These are phyloP conservation scores for Cryptococcus floricola DNA, from an alignment of 1,284 basidiomycete species.

Conservation along the genomic window DNA sequence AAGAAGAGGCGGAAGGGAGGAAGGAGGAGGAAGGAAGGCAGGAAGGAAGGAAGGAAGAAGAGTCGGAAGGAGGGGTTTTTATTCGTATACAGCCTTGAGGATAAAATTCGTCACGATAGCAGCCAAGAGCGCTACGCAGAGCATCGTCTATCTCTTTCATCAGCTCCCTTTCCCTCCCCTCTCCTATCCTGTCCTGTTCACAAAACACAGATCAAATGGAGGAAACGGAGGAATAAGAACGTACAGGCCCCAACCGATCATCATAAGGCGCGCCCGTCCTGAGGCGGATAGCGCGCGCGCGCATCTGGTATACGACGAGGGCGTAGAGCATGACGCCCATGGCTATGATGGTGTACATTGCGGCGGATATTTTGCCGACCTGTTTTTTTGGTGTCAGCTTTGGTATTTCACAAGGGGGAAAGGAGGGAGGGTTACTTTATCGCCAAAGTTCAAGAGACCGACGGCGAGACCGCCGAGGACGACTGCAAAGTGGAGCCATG, in stretches of 20 bases:
- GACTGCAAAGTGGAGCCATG: slow-evolving; percentile 94
- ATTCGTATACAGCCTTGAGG: slow-evolving; percentile 53
- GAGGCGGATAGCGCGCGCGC: slow-evolving; percentile 85
- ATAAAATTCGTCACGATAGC: slow-evolving; percentile 88
- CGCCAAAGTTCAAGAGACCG: slow-evolving; percentile 95
- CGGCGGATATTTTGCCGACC: slow-evolving; percentile 50
- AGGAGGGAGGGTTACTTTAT: slow-evolving; percentile 60
- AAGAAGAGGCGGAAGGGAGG: too few species aligned
- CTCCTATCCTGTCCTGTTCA: background rate
- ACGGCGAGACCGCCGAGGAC: slow-evolving; percentile 88
- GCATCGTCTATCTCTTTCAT: slow-evolving; percentile 60
- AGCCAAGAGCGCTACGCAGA: slow-evolving; percentile 67
- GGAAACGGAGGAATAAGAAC: slow-evolving; percentile 38
- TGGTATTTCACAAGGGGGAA: background rate
- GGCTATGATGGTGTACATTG: slow-evolving; percentile 58
- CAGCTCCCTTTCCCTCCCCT: background rate
- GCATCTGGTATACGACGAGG: slow-evolving; percentile 91
- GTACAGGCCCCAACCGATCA: slow-evolving; percentile 80
- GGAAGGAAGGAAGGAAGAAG: too few species aligned
- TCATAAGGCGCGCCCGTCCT: slow-evolving; percentile 95
- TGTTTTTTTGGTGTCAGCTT: slow-evolving; percentile 5
- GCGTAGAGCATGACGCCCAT: slow-evolving; percentile 97
- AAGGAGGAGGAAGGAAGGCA: too few species aligned
- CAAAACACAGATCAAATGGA: background rate
- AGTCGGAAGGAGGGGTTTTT: background rate